These are phyloP conservation scores for Olyra latifolia DNA, from an alignment of 176 grass and related monocot species.

Conservation along the genomic window DNA sequence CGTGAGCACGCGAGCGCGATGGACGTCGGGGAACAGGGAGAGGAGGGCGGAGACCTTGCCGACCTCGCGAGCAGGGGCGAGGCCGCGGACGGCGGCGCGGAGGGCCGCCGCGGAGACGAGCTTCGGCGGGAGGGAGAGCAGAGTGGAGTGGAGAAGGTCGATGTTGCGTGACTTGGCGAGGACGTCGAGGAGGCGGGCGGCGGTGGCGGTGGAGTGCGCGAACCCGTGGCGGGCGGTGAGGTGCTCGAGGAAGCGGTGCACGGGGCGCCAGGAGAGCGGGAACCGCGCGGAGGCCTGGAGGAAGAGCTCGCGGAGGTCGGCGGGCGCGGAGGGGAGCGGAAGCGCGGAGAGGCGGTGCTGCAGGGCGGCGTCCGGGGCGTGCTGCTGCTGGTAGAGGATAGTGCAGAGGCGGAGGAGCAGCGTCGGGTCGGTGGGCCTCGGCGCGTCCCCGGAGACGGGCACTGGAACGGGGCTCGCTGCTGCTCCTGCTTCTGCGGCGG, in stretches of 20 bases:
- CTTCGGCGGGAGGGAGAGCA: conserved; percentile 32
- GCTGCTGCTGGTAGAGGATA: conserved; percentile 79
- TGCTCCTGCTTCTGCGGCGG: neutral
- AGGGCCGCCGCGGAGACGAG: conserved; percentile 48
- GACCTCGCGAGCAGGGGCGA: conserved; percentile 57
- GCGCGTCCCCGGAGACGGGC: neutral
- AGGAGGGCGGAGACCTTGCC: conserved; percentile 56
- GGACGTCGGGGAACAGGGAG: conserved; percentile 41
- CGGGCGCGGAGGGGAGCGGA: conserved; percentile 21
- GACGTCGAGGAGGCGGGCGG: conserved; percentile 60
- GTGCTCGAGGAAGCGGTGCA: conserved; percentile 70
- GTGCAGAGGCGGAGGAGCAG: conserved; percentile 73
- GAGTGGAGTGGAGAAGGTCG: conserved; percentile 57
- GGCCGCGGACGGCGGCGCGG: conserved; percentile 43
- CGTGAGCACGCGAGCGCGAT: conserved; percentile 38
- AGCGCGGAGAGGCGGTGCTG: conserved; percentile 50
- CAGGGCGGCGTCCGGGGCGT: conserved; percentile 50
- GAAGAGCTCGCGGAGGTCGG: conserved; percentile 69
- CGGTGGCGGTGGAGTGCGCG: conserved; percentile 60
- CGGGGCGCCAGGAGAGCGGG: conserved; percentile 70
- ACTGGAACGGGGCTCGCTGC: neutral
- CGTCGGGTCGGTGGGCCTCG: conserved; percentile 37
- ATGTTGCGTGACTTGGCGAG: conserved; percentile 63
- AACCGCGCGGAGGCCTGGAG: conserved; percentile 66
- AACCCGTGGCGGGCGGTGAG: conserved; percentile 58